These are phyloP conservation scores for Aureobasidium pullulans DNA, from an alignment of 2,329 filamentous ascomycete genomes.

Conservation along the genomic window DNA sequence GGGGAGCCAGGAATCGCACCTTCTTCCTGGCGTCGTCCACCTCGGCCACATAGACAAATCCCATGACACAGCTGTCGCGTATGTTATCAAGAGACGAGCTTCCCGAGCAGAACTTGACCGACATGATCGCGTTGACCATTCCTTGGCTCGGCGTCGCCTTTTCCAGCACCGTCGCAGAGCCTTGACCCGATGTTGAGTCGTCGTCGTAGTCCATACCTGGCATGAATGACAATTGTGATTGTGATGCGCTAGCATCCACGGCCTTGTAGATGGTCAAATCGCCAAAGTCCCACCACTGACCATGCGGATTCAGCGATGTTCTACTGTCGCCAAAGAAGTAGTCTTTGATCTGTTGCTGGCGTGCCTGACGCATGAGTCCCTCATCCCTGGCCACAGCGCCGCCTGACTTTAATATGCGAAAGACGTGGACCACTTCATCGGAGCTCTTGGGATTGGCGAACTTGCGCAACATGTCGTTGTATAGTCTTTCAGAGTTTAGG, in stretches of 20 bases:
- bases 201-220: slow-evolving; percentile 42
- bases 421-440: slow-evolving; percentile 64
- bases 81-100: slow-evolving; percentile 66
- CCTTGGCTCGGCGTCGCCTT: slow-evolving; percentile 57
- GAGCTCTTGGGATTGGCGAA: slow-evolving; percentile 44
- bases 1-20: slow-evolving; percentile 73
- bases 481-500: slow-evolving; percentile 69
- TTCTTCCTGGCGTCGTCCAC: slow-evolving; percentile 79
- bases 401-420: slow-evolving; percentile 76
- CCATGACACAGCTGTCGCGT: slow-evolving; percentile 75
- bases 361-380: slow-evolving; percentile 62
- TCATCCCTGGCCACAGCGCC: slow-evolving; percentile 74
- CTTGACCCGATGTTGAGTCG: slow-evolving; percentile 22
- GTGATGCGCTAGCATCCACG: slow-evolving; percentile 16
- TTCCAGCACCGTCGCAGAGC: slow-evolving; percentile 15
- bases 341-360: slow-evolving; percentile 72
- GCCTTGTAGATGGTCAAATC: slow-evolving; percentile 58
- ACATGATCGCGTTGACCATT: slow-evolving; percentile 75
- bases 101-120: slow-evolving; percentile 64
- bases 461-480: slow-evolving; percentile 64
- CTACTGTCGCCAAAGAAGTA: slow-evolving; percentile 88
- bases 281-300: slow-evolving; percentile 73
- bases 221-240: slow-evolving; percentile 25
- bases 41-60: slow-evolving; percentile 87
- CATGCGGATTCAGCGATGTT: slow-evolving; percentile 76